Evolutionary conservation across 2,329 filamentous ascomycete genomes (phyloP).

Genomic region (Bimuria novae-zelandiae): DNA sequence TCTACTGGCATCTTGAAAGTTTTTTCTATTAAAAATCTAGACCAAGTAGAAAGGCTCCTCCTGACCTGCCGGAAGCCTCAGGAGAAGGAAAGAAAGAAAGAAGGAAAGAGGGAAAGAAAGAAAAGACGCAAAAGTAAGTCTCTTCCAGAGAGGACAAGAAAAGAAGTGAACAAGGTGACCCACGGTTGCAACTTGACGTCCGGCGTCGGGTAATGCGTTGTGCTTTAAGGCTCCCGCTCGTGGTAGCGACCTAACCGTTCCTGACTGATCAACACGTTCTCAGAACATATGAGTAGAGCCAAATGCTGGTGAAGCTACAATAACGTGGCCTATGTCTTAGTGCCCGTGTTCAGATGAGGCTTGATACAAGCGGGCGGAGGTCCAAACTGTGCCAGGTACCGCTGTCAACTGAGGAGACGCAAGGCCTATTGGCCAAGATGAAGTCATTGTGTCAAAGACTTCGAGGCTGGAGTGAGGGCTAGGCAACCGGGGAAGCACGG

Average conservation of each 20-base stretch:
- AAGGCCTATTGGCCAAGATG: constrained; percentile 19
- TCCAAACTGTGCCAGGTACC: constrained; percentile 37
- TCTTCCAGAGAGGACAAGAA: constrained; percentile 41
- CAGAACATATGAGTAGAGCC: constrained; percentile 31
- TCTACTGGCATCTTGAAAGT: constrained; percentile 28
- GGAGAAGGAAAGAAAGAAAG: no score
- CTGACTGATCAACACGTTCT: constrained; percentile 32
- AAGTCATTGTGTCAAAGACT: constrained; percentile 31
- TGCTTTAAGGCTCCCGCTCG: constrained; percentile 31
- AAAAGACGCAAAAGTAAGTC: constrained; percentile 26
- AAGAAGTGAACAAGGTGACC: constrained; percentile 24
- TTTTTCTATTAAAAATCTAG: constrained; percentile 15
- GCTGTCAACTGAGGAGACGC: constrained; percentile 20
- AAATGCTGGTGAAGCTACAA: constrained; percentile 30
- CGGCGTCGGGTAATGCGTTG: constrained; percentile 36
- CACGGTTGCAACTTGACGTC: constrained; percentile 31
- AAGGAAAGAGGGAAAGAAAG: no score
- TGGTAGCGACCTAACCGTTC: constrained; percentile 30
- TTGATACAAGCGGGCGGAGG: constrained; percentile 37
- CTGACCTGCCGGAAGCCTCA: constrained; percentile 36
- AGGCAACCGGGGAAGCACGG: constrained; percentile 15
- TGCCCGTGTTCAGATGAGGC: constrained; percentile 28
- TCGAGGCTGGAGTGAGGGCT: constrained; percentile 29
- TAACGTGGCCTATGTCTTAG: constrained; percentile 37
- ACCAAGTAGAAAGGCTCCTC: constrained; percentile 17